Percentiles rank a stretch among this genome's conserved stretches.
phyloP scores from a whole-genome alignment of 2,329 filamentous ascomycete genomes.

The Sporothrix pallida region DNA sequence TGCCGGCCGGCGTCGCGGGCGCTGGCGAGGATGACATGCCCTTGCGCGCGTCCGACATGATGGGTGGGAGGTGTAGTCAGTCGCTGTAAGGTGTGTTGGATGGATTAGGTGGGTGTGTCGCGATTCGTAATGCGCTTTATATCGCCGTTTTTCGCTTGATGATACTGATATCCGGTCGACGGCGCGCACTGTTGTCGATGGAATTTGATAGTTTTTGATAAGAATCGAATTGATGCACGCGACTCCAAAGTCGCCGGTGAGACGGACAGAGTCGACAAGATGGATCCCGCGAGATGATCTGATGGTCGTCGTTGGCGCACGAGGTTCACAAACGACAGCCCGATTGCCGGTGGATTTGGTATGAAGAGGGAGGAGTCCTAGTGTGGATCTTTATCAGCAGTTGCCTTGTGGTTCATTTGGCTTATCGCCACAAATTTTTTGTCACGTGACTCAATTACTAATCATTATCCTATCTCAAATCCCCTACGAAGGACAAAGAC shows the following conservation, averaged over 20 bases:
- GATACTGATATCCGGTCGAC: no score
- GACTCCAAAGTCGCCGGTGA: background rate
- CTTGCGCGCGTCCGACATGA: conserved; percentile 44
- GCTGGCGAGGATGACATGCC: conserved; percentile 40
- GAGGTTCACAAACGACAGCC: conserved; percentile 14
- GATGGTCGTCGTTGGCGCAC: conserved; percentile 24
- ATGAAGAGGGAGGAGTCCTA: conserved; percentile 22
- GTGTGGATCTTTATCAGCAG: conserved; percentile 20
- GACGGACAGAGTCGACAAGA: background rate
- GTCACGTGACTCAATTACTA: background rate
- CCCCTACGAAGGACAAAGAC: background rate
- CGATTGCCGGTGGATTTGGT: conserved; percentile 11
- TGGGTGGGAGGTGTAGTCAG: conserved; percentile 13
- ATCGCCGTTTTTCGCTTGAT: no score
- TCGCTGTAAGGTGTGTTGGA: conserved; percentile 2
- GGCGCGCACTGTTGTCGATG: background rate
- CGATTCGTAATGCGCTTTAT: conserved; percentile 3
- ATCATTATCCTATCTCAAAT: background rate
- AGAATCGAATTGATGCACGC: background rate
- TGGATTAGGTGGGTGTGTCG: background rate
- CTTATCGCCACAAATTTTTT: background rate
- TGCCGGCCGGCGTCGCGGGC: conserved; percentile 34
- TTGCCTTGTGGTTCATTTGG: conserved; percentile 10
- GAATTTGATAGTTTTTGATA: background rate
- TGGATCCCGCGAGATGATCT: conserved; percentile 1